Percentiles rank a stretch among this genome's conserved stretches.
These are phyloP conservation scores for Trichophyton mentagrophytes DNA, from an alignment of 2,329 filamentous ascomycete genomes.

Conservation along the genomic window DNA sequence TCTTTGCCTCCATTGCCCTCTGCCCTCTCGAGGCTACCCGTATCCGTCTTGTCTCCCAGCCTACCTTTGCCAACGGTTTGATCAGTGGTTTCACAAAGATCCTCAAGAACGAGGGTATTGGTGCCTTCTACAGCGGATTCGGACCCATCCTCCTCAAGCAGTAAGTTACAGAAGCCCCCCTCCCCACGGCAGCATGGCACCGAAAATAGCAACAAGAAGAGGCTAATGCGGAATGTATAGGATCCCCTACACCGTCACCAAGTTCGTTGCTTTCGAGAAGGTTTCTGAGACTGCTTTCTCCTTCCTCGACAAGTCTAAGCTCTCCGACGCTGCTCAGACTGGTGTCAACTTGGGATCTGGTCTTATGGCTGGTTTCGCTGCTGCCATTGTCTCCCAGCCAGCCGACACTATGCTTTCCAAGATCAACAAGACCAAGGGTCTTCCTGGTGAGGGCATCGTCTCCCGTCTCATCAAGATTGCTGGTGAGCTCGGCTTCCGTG, in stretches of 20 bases:
- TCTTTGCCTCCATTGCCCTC: constrained; percentile 55
- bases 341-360: constrained; percentile 73
- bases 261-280: constrained; percentile 91
- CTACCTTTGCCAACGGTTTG: constrained; percentile 70
- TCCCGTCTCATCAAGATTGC: constrained; percentile 76
- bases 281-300: constrained; percentile 62
- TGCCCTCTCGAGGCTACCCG: constrained; percentile 87
- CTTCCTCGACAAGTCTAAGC: constrained; percentile 54
- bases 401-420: constrained; percentile 89
- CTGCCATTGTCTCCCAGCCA: constrained; percentile 75
- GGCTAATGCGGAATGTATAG: constrained; percentile 28
- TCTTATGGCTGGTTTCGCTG: constrained; percentile 75
- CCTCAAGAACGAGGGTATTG: constrained; percentile 65
- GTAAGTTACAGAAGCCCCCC: constrained; percentile 32
- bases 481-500: constrained; percentile 68
- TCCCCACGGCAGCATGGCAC: background rate
- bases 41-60: constrained; percentile 84
- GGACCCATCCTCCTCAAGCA: constrained; percentile 80
- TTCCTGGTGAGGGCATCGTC: constrained; percentile 71
- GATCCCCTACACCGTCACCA: constrained; percentile 88
- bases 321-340: constrained; percentile 60
- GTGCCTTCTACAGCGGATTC: constrained; percentile 84
- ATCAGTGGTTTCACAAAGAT: constrained; percentile 73
- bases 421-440: constrained; percentile 91
- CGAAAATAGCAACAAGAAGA: background rate